Evolutionary conservation across 2,329 filamentous ascomycete species (phyloP).

Genomic region (Trichoderma guizhouense): DNA sequence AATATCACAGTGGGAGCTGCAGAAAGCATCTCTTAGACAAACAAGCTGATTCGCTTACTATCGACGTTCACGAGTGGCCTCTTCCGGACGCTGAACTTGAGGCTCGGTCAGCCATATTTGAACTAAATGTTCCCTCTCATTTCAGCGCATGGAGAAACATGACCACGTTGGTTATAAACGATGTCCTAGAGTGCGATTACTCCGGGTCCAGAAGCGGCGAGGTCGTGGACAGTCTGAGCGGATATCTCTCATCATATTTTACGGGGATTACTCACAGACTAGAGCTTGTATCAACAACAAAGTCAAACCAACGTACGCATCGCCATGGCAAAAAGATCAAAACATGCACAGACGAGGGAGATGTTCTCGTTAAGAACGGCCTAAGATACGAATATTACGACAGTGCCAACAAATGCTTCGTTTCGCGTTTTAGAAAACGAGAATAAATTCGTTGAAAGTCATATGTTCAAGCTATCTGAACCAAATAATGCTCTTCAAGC

Average conservation of each 20-base stretch:
- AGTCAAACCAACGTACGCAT: neutral
- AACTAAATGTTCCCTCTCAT: conserved; percentile 41
- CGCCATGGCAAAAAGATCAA: neutral
- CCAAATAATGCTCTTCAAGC: neutral
- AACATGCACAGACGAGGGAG: neutral
- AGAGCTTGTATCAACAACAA: neutral
- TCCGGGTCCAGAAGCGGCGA: accelerated
- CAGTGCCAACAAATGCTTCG: neutral
- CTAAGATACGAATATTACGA: neutral
- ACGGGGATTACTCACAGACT: neutral
- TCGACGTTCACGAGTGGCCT: conserved; percentile 56
- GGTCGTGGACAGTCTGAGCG: neutral
- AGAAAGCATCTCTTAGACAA: neutral
- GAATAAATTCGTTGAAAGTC: neutral
- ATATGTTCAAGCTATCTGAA: neutral
- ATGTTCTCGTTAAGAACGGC: neutral
- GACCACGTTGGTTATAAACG: neutral
- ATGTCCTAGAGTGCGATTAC: neutral
- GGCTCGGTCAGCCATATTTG: conserved; percentile 50
- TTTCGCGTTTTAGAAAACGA: neutral
- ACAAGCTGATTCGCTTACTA: conserved; percentile 37
- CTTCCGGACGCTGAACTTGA: conserved; percentile 33
- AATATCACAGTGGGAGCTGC: neutral
- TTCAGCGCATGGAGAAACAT: neutral
- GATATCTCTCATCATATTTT: neutral